These are phyloP conservation scores for Anisodus acutangulus DNA, from an alignment of 257 asterid genomes.

Conservation along the genomic window DNA sequence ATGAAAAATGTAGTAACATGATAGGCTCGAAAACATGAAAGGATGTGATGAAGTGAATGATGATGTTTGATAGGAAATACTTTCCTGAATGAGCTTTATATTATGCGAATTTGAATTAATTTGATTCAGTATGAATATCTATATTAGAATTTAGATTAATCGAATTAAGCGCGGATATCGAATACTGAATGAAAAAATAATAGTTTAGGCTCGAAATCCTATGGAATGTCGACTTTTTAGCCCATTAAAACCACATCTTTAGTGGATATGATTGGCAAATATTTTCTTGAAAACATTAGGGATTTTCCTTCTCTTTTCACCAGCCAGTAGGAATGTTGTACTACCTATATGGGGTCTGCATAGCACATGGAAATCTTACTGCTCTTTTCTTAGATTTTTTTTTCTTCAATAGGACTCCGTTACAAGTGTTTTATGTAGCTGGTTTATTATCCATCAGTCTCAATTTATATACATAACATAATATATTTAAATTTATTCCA, in stretches of 20 bases:
- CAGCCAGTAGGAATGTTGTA: neutral
- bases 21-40: no score
- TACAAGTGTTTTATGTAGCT: neutral
- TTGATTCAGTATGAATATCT: no score
- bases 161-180: no score
- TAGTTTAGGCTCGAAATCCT: slow-evolving; percentile 32
- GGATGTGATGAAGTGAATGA: no score
- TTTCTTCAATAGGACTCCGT: neutral
- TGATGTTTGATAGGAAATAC: no score
- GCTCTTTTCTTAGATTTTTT: neutral
- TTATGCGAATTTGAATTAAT: no score
- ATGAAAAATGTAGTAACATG: neutral
- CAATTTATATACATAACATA: no score
- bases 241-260: neutral
- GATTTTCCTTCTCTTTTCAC: neutral
- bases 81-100: no score
- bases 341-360: neutral
- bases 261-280: slow-evolving; percentile 10
- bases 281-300: slow-evolving; percentile 29
- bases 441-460: no score
- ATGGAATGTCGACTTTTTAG: slow-evolving; percentile 37
- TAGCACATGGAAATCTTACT: slow-evolving; percentile 5
- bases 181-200: no score
- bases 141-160: no score
- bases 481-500: no score